These are phyloP conservation scores for Auriscalpium orientale DNA, from an alignment of 768 basidiomycete genomes.

Conservation along the genomic window DNA sequence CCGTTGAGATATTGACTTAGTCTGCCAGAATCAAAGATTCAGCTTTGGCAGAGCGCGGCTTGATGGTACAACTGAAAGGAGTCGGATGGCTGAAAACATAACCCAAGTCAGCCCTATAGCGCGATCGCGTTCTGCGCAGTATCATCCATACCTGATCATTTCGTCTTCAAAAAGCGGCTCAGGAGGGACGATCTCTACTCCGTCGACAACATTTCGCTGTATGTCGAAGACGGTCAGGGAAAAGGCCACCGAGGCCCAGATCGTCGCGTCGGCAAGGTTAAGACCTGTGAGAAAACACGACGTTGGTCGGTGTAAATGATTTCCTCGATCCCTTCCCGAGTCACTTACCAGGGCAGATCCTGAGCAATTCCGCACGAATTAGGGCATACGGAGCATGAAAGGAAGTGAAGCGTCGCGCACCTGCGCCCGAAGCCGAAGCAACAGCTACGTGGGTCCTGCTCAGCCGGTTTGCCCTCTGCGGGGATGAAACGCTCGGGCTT, in stretches of 20 bases:
- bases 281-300: neutral
- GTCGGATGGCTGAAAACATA: constrained; percentile 15
- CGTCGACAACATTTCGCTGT: neutral
- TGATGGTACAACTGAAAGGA: constrained; percentile 22
- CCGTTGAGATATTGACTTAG: too few relatives aligned
- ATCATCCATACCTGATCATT: neutral
- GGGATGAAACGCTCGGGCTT: constrained; percentile 26
- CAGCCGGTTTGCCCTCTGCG: constrained; percentile 14
- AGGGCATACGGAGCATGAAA: neutral
- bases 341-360: neutral
- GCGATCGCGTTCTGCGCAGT: too few relatives aligned
- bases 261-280: neutral
- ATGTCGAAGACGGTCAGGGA: neutral
- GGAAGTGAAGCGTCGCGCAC: neutral
- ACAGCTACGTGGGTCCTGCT: constrained; percentile 18
- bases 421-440: constrained; percentile 27
- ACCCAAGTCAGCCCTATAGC: too few relatives aligned
- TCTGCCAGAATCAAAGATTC: constrained; percentile 13
- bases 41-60: constrained; percentile 21
- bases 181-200: neutral
- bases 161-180: neutral
- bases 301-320: too few relatives aligned
- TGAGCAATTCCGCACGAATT: neutral
- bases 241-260: neutral
- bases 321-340: too few relatives aligned